Conservation (phyloP, 495 filamentous ascomycete genomes). For the Aspergillus baeticus region DNA sequence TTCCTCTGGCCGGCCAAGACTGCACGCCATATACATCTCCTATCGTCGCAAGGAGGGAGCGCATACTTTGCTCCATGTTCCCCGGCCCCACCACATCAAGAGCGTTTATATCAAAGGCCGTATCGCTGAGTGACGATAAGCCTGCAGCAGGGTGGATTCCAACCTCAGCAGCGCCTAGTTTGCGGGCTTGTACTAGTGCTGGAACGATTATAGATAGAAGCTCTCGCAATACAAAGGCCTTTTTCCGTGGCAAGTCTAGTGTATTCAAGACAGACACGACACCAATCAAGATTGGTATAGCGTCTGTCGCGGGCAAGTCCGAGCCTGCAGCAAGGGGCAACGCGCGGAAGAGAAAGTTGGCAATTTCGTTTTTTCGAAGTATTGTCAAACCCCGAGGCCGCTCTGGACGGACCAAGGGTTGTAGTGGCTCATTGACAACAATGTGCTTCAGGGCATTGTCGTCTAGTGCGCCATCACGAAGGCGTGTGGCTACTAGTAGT, state of each 20-base stretch:
- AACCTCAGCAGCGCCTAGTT: conserved; percentile 87
- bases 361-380: conserved; percentile 62
- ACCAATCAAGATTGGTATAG: conserved; percentile 74
- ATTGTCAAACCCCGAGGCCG: conserved; percentile 41
- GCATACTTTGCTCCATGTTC: conserved; percentile 73
- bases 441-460: conserved; percentile 66
- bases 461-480: conserved; percentile 66
- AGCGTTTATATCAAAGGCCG: conserved; percentile 56
- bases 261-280: conserved; percentile 77
- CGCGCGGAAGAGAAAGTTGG: conserved; percentile 66
- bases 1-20: conserved; percentile 39
- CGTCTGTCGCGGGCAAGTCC: conserved; percentile 68
- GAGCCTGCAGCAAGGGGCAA: conserved; percentile 59
- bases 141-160: conserved; percentile 93
- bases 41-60: conserved; percentile 53
- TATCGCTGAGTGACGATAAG: conserved; percentile 60
- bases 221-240: conserved; percentile 81
- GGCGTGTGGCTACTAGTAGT: conserved; percentile 66
- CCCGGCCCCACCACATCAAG: conserved; percentile 73
- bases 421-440: conserved; percentile 54
- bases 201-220: conserved; percentile 79
- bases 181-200: conserved; percentile 86
- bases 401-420: conserved; percentile 37
- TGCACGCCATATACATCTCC: conserved; percentile 51
- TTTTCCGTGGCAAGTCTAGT: conserved; percentile 78